Evolutionary conservation across 768 basidiomycete species (phyloP).

Genomic region (Rossbeevera mucosa): DNA sequence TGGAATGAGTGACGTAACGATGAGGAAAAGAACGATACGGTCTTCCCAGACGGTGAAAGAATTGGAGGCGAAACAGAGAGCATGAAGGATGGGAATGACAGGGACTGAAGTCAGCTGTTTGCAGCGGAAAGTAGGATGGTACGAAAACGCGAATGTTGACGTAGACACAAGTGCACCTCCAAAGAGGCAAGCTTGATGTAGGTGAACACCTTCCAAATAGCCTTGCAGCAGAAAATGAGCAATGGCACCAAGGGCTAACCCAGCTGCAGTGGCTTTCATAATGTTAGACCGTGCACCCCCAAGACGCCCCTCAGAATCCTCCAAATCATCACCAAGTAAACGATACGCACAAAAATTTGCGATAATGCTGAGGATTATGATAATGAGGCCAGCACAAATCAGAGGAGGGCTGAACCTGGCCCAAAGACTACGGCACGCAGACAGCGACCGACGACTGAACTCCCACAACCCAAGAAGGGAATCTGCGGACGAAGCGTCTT

Average conservation of each 20-base stretch:
- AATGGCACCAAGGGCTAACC: conserved; percentile 37
- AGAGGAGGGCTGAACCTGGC: conserved; percentile 84
- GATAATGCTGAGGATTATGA: conserved; percentile 54
- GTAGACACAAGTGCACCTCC: conserved; percentile 44
- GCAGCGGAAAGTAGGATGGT: conserved; percentile 32
- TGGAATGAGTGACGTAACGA: conserved; percentile 59
- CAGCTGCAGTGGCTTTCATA: conserved; percentile 31
- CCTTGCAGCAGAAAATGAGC: conserved; percentile 29
- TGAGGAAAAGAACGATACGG: conserved; percentile 68
- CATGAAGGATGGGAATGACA: conserved; percentile 61
- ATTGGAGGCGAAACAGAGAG: conserved; percentile 81
- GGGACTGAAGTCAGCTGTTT: conserved; percentile 31
- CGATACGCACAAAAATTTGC: conserved; percentile 54
- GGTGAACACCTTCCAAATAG: conserved; percentile 44
- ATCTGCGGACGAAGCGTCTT: conserved; percentile 21
- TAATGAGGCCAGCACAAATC: conserved; percentile 67
- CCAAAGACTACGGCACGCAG: conserved; percentile 82
- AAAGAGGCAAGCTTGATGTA: conserved; percentile 50
- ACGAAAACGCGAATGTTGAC: conserved; percentile 40
- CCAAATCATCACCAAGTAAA: conserved; percentile 37
- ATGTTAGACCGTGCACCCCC: conserved; percentile 28
- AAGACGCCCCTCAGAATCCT: conserved; percentile 43
- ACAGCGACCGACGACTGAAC: conserved; percentile 35
- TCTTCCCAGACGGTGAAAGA: conserved; percentile 99
- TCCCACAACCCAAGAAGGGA: conserved; percentile 14